A percentile compares a stretch with the other conserved stretches of the same genome.
Evolutionary conservation across 805 yeast species (phyloP).

Genomic region (Debaryomyces hansenii): DNA sequence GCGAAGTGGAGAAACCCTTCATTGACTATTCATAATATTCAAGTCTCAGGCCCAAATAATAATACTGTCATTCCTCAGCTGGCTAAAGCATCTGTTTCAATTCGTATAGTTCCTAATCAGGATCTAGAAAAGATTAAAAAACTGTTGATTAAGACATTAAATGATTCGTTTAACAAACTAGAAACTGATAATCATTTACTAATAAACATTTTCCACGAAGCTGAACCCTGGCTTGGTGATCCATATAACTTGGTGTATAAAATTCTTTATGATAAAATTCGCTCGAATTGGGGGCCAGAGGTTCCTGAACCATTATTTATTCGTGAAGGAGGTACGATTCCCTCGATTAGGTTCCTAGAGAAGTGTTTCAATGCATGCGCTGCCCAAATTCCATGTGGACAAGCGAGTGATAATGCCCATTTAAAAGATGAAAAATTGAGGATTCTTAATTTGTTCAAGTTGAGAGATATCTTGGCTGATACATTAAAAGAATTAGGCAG

Average conservation of each 20-base stretch:
- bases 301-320: constrained; percentile 72
- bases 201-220: constrained; percentile 71
- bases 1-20: constrained; percentile 91
- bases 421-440: constrained; percentile 83
- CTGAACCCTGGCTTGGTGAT: constrained; percentile 97
- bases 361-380: constrained; percentile 83
- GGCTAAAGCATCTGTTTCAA: constrained; percentile 74
- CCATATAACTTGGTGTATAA: constrained; percentile 72
- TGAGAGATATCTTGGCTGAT: constrained; percentile 61
- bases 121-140: constrained; percentile 57
- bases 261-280: constrained; percentile 61
- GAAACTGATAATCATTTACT: constrained; percentile 61
- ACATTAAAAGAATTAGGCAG: constrained; percentile 45
- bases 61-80: constrained; percentile 85
- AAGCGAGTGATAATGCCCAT: constrained; percentile 92
- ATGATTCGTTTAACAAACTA: constrained; percentile 46
- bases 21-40: constrained; percentile 77
- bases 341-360: constrained; percentile 82
- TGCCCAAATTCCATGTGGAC: constrained; percentile 96
- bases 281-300: constrained; percentile 69
- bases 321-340: constrained; percentile 97
- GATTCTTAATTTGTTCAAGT: constrained; percentile 71
- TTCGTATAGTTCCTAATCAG: constrained; percentile 90
- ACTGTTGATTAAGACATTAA: constrained; percentile 48
- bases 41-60: constrained; percentile 88